Base-by-base conservation (phyloP, 371 early-diverging fungal genomes). In the Mortierella sp. region DNA sequence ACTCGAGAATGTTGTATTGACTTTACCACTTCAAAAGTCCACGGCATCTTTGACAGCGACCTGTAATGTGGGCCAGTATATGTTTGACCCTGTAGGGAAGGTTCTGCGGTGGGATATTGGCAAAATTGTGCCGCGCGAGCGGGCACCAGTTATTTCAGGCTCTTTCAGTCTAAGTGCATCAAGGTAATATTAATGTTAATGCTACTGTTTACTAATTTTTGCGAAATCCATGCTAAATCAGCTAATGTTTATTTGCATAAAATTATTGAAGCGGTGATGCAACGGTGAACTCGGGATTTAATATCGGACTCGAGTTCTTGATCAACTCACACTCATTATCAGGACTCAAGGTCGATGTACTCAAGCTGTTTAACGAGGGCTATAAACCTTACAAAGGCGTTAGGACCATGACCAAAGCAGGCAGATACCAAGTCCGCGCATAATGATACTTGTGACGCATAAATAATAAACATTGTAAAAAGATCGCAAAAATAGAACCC, bases 381-480 rank as follows among this genome's bases (percentile, higher is more conserved):
- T 96, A 95, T 80, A 94, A 93, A 63, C 94, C 95, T 15, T 94
- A 92, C 82, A 95, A 95, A 90, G 95, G 93, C 45, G 93, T 94
- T 22, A 80, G 92, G 77, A 89, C 90, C 72, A 83, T 94, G 73
- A 93, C 94, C 61, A 90, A 90, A 67, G 90, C 93, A 50, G 95
- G 94, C 41, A 90, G 91, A 73, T 93, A 91, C 84, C 91, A 93
- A 60, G 88, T 94, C 43, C 85, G 95, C 52, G 74, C 71, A 67
- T 72, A 69, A 72, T 40, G 33, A 67, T 33, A 24, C 13, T n/a
- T 8, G 36, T 59, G 59, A 59, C 40, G 33, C 40, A 59, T 38
- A 59, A 59, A 16, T 13, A 33, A 59, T 4, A 36, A 59, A 58
- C 47, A 40, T n/a, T n/a, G 38, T 48, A 50, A 13, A 59, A 40